Base-by-base conservation (phyloP, 2,329 filamentous ascomycete genomes). In the Rhynchosporium secalis region DNA sequence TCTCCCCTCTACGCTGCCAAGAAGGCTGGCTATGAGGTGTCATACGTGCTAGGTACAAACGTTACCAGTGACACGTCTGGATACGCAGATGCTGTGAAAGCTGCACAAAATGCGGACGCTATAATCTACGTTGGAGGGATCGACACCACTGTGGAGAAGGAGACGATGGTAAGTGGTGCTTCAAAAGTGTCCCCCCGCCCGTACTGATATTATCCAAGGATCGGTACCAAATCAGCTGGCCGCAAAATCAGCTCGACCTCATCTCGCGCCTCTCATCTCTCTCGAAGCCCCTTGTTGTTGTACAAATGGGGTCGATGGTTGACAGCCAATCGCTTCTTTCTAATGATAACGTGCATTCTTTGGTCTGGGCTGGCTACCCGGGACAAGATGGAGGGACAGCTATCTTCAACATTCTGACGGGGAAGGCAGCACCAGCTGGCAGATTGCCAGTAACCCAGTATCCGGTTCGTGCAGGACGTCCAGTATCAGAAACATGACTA, bases 321-420 rank as follows among this genome's bases (percentile, higher is more conserved):
- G 85, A 87, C 68, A 78, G 79, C 61, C 76, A 79, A 0, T 76
- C 81, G 2, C 69, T 86, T 3, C 70, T 81, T 5, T 72, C 72
- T 3, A 80, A 83, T 58, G 65, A 73, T 1, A 80, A 80, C 60
- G 77, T 86, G 61, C 78, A 76, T 31, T 78, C 81, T 0, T 70
- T 87, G 0, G 67, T 87, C 0, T 86, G 84, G 84, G 81, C 76
- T 0, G 82, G 83, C 0, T 86, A 84, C 61, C 84, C 85, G 0
- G 84, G 85, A 1, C 84, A 87, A 72, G 80, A 81, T 47, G 85
- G 85, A 12, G 85, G 85, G 2, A 72, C 74, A 9, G 85, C 84
- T 0, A 70, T 86, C 12, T 73, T 85, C 56, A 78, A 85, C 62
- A 75, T 86, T 59, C 68, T 87, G 38, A 80, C 77, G 8, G 84